phyloP scores from a whole-genome alignment of 306 rosid species.

The Citrullus amarus region DNA sequence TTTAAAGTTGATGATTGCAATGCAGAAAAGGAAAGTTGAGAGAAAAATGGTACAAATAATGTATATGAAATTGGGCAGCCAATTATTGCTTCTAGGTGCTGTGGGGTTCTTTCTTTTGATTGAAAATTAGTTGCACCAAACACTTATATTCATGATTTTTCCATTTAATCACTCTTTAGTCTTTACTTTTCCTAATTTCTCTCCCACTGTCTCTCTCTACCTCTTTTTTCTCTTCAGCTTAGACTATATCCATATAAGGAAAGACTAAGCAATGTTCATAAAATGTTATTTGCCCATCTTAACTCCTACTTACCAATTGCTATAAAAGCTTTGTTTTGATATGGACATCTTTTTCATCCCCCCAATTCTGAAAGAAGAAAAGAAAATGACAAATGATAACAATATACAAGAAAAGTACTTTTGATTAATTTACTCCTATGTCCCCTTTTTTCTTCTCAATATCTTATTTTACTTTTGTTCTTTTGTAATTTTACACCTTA shows the following conservation, averaged over 20 bases:
- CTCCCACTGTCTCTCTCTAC: background rate
- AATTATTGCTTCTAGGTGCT: background rate
- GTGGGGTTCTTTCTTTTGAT: background rate
- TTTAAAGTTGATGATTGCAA: background rate
- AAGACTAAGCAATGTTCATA: background rate
- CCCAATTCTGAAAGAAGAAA: background rate
- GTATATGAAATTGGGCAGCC: background rate
- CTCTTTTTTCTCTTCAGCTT: background rate
- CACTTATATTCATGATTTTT: background rate
- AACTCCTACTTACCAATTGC: background rate
- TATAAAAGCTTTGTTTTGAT: background rate
- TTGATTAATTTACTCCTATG: background rate
- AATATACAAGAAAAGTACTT: background rate
- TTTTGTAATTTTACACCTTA: background rate
- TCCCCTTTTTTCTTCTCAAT: background rate
- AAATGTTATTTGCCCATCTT: background rate
- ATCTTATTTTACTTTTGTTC: background rate
- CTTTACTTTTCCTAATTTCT: background rate
- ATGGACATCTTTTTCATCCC: background rate
- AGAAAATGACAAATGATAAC: background rate
- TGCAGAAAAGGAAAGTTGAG: background rate
- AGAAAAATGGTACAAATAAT: background rate
- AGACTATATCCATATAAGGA: background rate
- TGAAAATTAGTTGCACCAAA: slow-evolving; percentile 2
- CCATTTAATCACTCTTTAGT: background rate